A percentile compares a stretch with the other conserved stretches of the same genome.
Conservation (phyloP, 1,284 basidiomycete species). For the Rhodotorula sp. region DNA sequence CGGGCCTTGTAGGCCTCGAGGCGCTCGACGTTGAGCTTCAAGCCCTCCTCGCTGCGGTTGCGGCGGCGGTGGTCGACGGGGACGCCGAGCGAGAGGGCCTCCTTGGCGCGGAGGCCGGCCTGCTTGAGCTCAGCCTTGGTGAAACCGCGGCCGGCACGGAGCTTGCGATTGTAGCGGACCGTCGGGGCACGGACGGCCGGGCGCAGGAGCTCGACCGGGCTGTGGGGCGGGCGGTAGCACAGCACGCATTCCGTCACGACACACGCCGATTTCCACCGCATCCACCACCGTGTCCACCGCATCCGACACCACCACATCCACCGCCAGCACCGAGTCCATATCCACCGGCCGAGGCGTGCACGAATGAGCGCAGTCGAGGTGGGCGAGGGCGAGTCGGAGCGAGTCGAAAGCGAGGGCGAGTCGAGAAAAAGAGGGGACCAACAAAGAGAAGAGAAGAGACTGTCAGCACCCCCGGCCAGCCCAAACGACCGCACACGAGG, state of each 20-base stretch:
- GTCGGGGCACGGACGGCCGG: constrained; percentile 97
- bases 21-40: constrained; percentile 91
- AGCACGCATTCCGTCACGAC: too few species aligned
- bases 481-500: too few species aligned
- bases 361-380: neutral
- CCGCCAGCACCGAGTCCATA: too few species aligned
- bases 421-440: neutral
- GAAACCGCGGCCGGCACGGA: constrained; percentile 97
- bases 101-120: constrained; percentile 91
- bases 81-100: constrained; percentile 89
- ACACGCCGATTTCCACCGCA: neutral
- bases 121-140: constrained; percentile 93
- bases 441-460: neutral
- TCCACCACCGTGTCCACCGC: neutral
- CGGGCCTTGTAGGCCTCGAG: constrained; percentile 86
- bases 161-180: constrained; percentile 96
- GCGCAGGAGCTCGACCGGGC: constrained; percentile 86
- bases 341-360: neutral
- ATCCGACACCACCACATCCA: neutral
- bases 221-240: too few species aligned
- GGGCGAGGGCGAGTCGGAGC: neutral
- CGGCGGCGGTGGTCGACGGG: constrained; percentile 96
- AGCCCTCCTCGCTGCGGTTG: constrained; percentile 93
- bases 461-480: neutral
- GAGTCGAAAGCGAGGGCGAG: neutral